Conservation (phyloP, 805 yeast genomes). For the Saccharomyces jurei region DNA sequence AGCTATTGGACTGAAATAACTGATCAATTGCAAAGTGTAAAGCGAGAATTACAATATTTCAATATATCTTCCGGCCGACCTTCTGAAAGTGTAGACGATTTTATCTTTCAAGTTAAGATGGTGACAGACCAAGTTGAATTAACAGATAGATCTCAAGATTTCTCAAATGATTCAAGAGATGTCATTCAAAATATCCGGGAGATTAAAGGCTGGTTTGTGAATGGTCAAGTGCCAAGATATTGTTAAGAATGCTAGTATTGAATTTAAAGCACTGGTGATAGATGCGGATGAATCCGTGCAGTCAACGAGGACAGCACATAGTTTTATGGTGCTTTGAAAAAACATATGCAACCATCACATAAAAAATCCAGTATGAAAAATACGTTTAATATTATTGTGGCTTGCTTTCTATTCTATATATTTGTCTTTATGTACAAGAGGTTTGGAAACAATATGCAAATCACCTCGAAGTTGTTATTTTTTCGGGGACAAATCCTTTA, state of each 20-base stretch:
- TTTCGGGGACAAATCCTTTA: neutral
- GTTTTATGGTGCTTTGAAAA: neutral
- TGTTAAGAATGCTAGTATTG: neutral
- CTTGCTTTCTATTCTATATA: constrained; percentile 3
- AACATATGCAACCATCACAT: neutral
- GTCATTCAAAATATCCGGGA: constrained; percentile 29
- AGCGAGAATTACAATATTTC: constrained; percentile 25
- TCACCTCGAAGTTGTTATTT: constrained; percentile 5
- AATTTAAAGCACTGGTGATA: neutral
- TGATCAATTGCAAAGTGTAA: constrained; percentile 26
- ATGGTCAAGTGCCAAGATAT: constrained; percentile 28
- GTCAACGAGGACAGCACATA: neutral
- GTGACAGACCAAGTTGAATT: constrained; percentile 17
- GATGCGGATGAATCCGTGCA: neutral
- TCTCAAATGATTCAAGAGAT: constrained; percentile 6
- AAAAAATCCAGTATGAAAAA: neutral
- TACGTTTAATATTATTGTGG: neutral
- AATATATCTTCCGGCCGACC: constrained; percentile 11
- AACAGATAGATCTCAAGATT: constrained; percentile 5
- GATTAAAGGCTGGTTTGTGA: constrained; percentile 36
- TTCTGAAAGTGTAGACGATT: constrained; percentile 18
- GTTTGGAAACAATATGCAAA: constrained; percentile 4
- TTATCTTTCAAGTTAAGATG: constrained; percentile 26
- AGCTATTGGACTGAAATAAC: constrained; percentile 12
- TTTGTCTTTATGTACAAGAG: neutral